Evolutionary conservation across 2,329 filamentous ascomycete species (phyloP).

Genomic region (Aotearoamyces nothofagi): DNA sequence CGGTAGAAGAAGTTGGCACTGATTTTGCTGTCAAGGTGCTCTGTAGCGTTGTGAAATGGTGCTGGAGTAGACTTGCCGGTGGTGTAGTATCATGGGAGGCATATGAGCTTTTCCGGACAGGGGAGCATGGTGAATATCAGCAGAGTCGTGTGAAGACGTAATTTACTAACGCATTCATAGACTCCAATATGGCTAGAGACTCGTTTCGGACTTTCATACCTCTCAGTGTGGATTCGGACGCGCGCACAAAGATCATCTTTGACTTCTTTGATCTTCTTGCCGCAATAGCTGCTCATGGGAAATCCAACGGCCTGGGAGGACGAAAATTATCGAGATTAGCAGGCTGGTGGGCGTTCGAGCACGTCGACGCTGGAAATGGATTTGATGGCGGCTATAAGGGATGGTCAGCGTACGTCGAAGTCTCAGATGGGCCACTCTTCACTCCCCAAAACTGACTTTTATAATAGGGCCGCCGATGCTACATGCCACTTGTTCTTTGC

Average conservation of each 20-base stretch:
- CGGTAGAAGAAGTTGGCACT: slow-evolving; percentile 13
- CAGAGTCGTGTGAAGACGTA: slow-evolving; percentile 4
- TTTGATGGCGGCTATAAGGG: slow-evolving; percentile 89
- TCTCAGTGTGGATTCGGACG: slow-evolving; percentile 75
- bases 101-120: slow-evolving; percentile 89
- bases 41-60: slow-evolving; percentile 93
- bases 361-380: slow-evolving; percentile 70
- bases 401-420: slow-evolving; percentile 55
- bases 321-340: slow-evolving; percentile 90
- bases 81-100: slow-evolving; percentile 95
- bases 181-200: slow-evolving; percentile 81
- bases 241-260: slow-evolving; percentile 78
- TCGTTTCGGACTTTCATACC: slow-evolving; percentile 96
- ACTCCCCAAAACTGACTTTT: slow-evolving; percentile 1
- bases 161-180: slow-evolving; percentile 27
- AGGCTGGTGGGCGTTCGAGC: slow-evolving; percentile 97
- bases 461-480: slow-evolving; percentile 73
- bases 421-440: background rate
- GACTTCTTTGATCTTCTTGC: slow-evolving; percentile 92
- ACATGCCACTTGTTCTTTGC: slow-evolving; percentile 97
- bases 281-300: slow-evolving; percentile 82
- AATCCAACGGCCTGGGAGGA: slow-evolving; percentile 82
- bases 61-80: slow-evolving; percentile 82
- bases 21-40: slow-evolving; percentile 46
- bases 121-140: slow-evolving; percentile 60